A percentile compares a stretch with the other conserved stretches of the same genome.
Conservation (phyloP, 148 eudicot species). For the Salicornia ramosissima region DNA sequence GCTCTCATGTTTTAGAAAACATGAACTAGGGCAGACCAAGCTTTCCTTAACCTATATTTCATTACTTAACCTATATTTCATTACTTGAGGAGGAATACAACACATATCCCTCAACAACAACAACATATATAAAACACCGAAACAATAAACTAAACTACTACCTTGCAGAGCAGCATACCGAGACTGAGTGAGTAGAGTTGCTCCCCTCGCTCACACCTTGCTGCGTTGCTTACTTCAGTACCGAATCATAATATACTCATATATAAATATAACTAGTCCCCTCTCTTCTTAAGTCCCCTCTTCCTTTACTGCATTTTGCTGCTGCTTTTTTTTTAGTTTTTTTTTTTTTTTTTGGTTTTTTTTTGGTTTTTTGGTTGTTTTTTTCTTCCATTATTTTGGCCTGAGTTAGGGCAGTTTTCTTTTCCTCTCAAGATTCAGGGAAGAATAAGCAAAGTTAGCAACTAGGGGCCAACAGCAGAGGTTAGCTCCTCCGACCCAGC, state of each 20-base stretch:
- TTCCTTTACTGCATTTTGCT: background rate
- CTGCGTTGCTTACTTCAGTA: background rate
- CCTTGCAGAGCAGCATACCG: background rate
- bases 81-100: background rate
- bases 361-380: too few relatives aligned
- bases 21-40: constrained; percentile 8
- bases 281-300: constrained; percentile 7
- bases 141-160: constrained; percentile 12
- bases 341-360: too few relatives aligned
- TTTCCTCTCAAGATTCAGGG: background rate
- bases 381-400: constrained; percentile 10
- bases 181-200: background rate
- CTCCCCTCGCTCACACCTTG: background rate
- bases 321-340: too few relatives aligned
- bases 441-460: constrained; percentile 24
- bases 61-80: constrained; percentile 8
- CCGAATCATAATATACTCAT: background rate
- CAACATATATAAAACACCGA: background rate
- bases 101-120: background rate
- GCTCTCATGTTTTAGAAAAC: constrained; percentile 3
- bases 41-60: constrained; percentile 2
- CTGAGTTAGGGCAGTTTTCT: background rate
- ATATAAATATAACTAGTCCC: background rate
- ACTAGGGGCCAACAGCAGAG: constrained; percentile 46
- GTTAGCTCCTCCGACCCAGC: constrained; percentile 57